phyloP scores from a whole-genome alignment of 208 protist genomes.

The Trypanosoma rangeli region DNA sequence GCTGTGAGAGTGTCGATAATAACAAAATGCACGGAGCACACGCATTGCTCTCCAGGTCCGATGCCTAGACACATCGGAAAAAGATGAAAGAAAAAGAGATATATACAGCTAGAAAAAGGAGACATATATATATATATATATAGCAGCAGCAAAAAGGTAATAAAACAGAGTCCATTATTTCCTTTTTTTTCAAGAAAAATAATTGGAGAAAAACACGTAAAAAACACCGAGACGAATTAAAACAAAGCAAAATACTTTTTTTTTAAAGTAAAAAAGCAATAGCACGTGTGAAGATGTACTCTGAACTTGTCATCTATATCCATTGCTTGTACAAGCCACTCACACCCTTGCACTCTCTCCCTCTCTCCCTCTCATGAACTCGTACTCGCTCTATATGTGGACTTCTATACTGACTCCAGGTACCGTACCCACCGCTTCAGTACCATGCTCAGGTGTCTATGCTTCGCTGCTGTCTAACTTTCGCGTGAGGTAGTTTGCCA shows the following conservation, averaged over 20 bases:
- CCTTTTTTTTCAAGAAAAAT: neutral
- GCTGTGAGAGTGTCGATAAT: neutral
- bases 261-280: neutral
- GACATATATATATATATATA: neutral
- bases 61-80: neutral
- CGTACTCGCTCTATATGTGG: neutral
- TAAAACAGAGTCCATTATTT: neutral
- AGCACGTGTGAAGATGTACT: neutral
- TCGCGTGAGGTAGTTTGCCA: constrained; percentile 24
- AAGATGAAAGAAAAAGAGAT: neutral
- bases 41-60: neutral
- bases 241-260: too few relatives aligned
- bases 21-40: neutral
- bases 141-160: neutral
- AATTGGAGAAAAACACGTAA: neutral
- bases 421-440: neutral
- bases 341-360: too few relatives aligned
- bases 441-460: constrained; percentile 11
- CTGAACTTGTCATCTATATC: neutral
- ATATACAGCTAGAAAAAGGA: too few relatives aligned
- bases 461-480: constrained; percentile 1
- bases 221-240: too few relatives aligned
- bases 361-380: neutral
- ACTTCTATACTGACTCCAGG: neutral
- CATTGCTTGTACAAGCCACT: neutral